Percentiles rank a stretch among this genome's conserved stretches.
These are phyloP conservation scores for Xylaria telfairii DNA, from an alignment of 495 filamentous ascomycete species.

Conservation along the genomic window DNA sequence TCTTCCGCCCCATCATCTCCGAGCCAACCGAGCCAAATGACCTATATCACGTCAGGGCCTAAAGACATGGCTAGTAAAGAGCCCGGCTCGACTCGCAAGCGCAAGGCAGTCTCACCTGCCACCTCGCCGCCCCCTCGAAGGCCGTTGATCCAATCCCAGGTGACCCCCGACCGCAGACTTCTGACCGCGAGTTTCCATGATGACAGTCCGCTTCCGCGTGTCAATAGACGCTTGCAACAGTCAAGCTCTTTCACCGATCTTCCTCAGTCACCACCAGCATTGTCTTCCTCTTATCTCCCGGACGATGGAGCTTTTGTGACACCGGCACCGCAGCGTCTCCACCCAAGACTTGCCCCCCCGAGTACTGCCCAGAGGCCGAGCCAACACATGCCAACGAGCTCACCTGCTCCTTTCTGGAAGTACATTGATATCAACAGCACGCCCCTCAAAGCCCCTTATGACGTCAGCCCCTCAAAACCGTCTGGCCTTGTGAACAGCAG, in stretches of 20 bases:
- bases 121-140: slow-evolving; percentile 55
- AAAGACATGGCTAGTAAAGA: slow-evolving; percentile 53
- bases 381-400: slow-evolving; percentile 93
- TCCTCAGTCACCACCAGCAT: slow-evolving; percentile 69
- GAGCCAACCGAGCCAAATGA: slow-evolving; percentile 49
- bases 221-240: slow-evolving; percentile 49
- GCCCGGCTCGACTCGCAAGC: slow-evolving; percentile 50
- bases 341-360: slow-evolving; percentile 83
- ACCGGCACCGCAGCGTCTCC: slow-evolving; percentile 81
- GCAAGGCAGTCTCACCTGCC: slow-evolving; percentile 54
- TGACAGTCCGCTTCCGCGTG: slow-evolving; percentile 60
- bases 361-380: slow-evolving; percentile 89
- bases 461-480: slow-evolving; percentile 59
- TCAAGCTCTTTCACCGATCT: slow-evolving; percentile 61
- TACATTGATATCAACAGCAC: slow-evolving; percentile 79
- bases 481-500: slow-evolving; percentile 60
- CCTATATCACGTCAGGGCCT: slow-evolving; percentile 55
- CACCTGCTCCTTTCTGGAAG: slow-evolving; percentile 97
- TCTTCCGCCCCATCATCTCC: slow-evolving; percentile 65
- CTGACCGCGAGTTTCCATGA: slow-evolving; percentile 56
- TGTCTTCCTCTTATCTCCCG: slow-evolving; percentile 67
- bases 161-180: slow-evolving; percentile 62
- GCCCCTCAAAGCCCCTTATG: slow-evolving; percentile 67
- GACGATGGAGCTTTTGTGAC: slow-evolving; percentile 72
- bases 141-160: slow-evolving; percentile 54